phyloP scores from a whole-genome alignment of 2,329 filamentous ascomycete species.

The Magnaporthiopsis poae region DNA sequence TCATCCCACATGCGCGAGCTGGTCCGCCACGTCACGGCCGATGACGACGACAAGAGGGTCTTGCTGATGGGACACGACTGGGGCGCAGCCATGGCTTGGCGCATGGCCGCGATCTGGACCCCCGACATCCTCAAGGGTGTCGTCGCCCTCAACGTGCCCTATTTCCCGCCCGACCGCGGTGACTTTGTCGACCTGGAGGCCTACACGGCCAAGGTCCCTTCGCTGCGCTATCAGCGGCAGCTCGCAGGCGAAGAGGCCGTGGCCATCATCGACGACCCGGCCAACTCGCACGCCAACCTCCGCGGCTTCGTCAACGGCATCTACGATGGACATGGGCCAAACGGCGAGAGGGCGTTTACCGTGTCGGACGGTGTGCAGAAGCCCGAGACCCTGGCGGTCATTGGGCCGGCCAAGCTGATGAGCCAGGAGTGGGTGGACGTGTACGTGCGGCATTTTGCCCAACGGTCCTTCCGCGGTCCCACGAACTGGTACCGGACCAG shows the following conservation, averaged over 20 bases:
- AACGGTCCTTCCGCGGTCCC: slow-evolving; percentile 64
- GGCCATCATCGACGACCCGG: slow-evolving; percentile 43
- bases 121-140: slow-evolving; percentile 39
- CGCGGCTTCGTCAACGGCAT: slow-evolving; percentile 60
- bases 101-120: slow-evolving; percentile 55
- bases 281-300: slow-evolving; percentile 24
- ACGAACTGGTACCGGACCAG: slow-evolving; percentile 78
- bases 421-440: slow-evolving; percentile 61
- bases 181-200: slow-evolving; percentile 35
- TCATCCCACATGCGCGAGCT: slow-evolving; percentile 36
- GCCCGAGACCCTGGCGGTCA: slow-evolving; percentile 40
- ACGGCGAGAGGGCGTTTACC: slow-evolving; percentile 49
- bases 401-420: slow-evolving; percentile 43
- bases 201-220: slow-evolving; percentile 47
- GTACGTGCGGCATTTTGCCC: slow-evolving; percentile 61
- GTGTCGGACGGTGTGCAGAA: slow-evolving; percentile 54
- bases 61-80: slow-evolving; percentile 40
- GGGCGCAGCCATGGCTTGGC: slow-evolving; percentile 30
- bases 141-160: slow-evolving; percentile 31
- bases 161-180: slow-evolving; percentile 22
- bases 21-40: slow-evolving; percentile 40
- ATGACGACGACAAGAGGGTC: slow-evolving; percentile 24
- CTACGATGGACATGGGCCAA: slow-evolving; percentile 54
- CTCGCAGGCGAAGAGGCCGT: slow-evolving; percentile 61
- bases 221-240: slow-evolving; percentile 77